These are phyloP conservation scores for Wickerhamomyces bovis DNA, from an alignment of 805 yeast genomes.

Conservation along the genomic window DNA sequence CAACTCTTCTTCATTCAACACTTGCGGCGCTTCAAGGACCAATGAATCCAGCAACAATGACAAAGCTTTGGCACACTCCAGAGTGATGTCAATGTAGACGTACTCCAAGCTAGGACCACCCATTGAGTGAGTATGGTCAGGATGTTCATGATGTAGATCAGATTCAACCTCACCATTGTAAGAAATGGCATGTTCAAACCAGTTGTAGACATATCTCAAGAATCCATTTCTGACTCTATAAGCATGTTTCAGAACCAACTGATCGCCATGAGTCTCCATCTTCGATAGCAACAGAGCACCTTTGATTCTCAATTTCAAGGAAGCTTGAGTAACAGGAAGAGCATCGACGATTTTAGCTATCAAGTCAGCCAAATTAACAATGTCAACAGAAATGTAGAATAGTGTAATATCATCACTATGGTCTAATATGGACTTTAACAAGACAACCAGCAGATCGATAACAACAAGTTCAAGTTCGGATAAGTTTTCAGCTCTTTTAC, in stretches of 20 bases:
- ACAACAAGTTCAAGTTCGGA: slow-evolving; percentile 28
- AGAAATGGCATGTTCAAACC: slow-evolving; percentile 50
- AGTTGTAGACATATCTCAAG: slow-evolving; percentile 40
- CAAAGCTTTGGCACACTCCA: slow-evolving; percentile 56
- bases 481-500: slow-evolving; percentile 15
- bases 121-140: neutral
- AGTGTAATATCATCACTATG: slow-evolving; percentile 27
- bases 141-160: slow-evolving; percentile 1
- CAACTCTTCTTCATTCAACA: slow-evolving; percentile 45
- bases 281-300: slow-evolving; percentile 34
- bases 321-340: slow-evolving; percentile 5
- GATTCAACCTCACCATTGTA: slow-evolving; percentile 28
- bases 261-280: slow-evolving; percentile 29
- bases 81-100: slow-evolving; percentile 52
- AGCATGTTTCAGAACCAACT: slow-evolving; percentile 38
- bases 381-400: slow-evolving; percentile 28
- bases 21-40: slow-evolving; percentile 54
- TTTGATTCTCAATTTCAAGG: slow-evolving; percentile 35
- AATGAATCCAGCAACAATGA: slow-evolving; percentile 49
- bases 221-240: slow-evolving; percentile 40
- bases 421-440: slow-evolving; percentile 36
- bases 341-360: slow-evolving; percentile 17
- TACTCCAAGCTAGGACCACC: slow-evolving; percentile 36
- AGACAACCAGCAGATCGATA: slow-evolving; percentile 44
- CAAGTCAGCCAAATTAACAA: slow-evolving; percentile 22